phyloP scores from a whole-genome alignment of 2,329 filamentous ascomycete genomes.

The Botrytis pseudocinerea region DNA sequence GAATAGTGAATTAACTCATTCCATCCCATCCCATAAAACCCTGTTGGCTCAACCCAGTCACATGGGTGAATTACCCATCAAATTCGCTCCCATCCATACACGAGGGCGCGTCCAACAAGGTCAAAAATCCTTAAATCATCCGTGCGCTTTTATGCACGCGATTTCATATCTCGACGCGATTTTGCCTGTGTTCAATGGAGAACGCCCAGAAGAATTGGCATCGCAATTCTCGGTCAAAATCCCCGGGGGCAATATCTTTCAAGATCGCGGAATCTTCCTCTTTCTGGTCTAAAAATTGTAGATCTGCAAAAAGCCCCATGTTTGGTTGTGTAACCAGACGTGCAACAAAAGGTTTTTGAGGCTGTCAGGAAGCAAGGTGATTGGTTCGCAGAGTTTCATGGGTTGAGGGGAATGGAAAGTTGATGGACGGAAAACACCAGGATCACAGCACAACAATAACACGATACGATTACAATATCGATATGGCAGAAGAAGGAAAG shows the following conservation, averaged over 20 bases:
- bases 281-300: background rate
- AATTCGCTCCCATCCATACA: background rate
- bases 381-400: background rate
- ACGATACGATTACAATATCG: conserved; percentile 10
- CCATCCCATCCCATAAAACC: background rate
- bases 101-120: background rate
- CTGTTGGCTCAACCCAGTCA: background rate
- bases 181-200: background rate
- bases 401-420: background rate
- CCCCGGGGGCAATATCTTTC: background rate
- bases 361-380: background rate
- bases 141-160: background rate
- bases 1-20: background rate
- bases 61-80: background rate
- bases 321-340: background rate
- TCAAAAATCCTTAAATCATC: background rate
- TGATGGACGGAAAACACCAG: background rate
- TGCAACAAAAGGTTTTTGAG: conserved; percentile 6
- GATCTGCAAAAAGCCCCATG: background rate
- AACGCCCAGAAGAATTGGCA: background rate
- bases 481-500: conserved; percentile 27
- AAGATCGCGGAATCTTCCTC: background rate
- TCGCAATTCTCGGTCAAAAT: background rate
- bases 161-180: background rate
- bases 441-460: background rate